Base-by-base conservation (phyloP, 768 basidiomycete species). In the Lactarius evosmus region DNA sequence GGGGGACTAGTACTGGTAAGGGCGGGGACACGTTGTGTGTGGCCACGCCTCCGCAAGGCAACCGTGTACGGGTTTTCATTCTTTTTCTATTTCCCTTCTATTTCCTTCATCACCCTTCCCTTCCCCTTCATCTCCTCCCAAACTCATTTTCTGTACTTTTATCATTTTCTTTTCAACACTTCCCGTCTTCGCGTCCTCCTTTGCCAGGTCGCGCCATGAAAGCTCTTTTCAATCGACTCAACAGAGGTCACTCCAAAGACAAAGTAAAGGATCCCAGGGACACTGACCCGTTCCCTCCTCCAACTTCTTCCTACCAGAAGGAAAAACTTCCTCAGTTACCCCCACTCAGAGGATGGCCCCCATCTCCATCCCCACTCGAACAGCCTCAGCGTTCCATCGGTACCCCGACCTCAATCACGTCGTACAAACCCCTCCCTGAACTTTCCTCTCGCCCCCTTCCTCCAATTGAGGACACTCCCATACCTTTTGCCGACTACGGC, bases 161-260 rank as follows among this genome's bases (percentile, higher is more conserved):
- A 64, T 62, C 65, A 60, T 61, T 65, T 56, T 61, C 64, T 51
- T 60, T 32, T 60, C 62, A 60, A 66, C 61, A 52, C 62, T 66
- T 50, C 54, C 27, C 49, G 61, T 25, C 1, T 22, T 63, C 66
- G 67, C 63, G 62, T 59, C 58, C 30, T 27, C 38, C 49, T 32
- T 25, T 34, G 11, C 33, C 16, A n/a, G 44, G 41, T 27, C 22
- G 29, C 67, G 65, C 74, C 74, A 93, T 93, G 91, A 93, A 91
- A 82, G 91, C 91, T 50, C 88, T 93, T 70, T 83, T 93, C 75
- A 82, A 83, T 72, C 84, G 90, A 72, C 78, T 93, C 69, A 89
- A 90, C 72, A 75, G 86, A 70, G 82, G 78, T 63, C 82, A 78
- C 69, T 75, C 80, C 71, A 88, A 85, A 75, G 83, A 88, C 70